Percentiles rank a stretch among this genome's conserved stretches.
Conservation (phyloP, 257 asterid genomes). For the Mentha longifolia region DNA sequence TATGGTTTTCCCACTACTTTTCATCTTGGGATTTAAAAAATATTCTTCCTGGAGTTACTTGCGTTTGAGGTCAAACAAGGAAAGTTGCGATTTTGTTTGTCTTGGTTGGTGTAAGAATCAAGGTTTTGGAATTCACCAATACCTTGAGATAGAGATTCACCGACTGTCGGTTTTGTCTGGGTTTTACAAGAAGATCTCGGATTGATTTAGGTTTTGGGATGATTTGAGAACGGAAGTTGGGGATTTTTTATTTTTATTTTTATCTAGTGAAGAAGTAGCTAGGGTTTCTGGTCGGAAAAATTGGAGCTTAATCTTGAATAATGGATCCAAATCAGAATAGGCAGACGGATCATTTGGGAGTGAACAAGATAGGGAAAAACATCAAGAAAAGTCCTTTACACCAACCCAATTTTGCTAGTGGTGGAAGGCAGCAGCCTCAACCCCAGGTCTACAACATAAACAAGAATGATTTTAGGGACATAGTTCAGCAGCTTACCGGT, state of each 20-base stretch:
- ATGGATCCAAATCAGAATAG: constrained; percentile 75
- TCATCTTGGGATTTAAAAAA: constrained; percentile 16
- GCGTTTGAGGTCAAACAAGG: neutral
- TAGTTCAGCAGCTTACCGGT: constrained; percentile 86
- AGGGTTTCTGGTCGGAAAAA: neutral
- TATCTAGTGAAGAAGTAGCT: neutral
- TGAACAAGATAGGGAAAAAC: constrained; percentile 81
- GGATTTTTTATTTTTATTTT: neutral
- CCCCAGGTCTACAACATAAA: constrained; percentile 90
- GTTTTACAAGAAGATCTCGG: neutral
- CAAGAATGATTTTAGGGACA: constrained; percentile 85
- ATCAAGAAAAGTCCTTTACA: constrained; percentile 87
- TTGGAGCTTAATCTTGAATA: constrained; percentile 26
- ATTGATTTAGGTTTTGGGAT: constrained; percentile 12
- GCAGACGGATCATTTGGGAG: constrained; percentile 70
- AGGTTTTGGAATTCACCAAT: constrained; percentile 2
- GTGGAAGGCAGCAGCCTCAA: constrained; percentile 80
- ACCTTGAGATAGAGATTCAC: neutral
- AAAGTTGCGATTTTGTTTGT: constrained; percentile 21
- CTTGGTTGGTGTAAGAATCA: constrained; percentile 26
- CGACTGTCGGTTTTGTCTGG: constrained; percentile 13
- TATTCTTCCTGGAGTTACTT: neutral
- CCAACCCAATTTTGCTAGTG: constrained; percentile 65
- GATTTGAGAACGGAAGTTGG: constrained; percentile 22
- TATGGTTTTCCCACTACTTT: neutral